Evolutionary conservation across 2,329 filamentous ascomycete species (phyloP).

Genomic region (Colletotrichum godetiae): DNA sequence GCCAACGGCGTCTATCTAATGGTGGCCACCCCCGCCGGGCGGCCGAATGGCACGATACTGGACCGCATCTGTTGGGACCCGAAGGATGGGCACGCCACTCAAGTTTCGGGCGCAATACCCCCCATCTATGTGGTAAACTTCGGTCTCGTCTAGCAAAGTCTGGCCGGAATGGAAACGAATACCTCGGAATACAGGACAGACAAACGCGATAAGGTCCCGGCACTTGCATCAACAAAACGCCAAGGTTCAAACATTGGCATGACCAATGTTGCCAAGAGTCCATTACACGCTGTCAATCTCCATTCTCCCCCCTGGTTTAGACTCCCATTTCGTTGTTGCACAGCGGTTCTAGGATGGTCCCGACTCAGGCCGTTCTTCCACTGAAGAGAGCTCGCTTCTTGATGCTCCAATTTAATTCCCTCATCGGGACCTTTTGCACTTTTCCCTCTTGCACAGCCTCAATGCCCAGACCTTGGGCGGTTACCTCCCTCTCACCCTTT

Average conservation of each 20-base stretch:
- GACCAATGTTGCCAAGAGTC: constrained; percentile 14
- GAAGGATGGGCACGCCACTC: constrained; percentile 25
- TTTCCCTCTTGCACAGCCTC: constrained; percentile 34
- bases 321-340: constrained; percentile 13
- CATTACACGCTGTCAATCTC: constrained; percentile 9
- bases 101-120: constrained; percentile 23
- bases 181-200: background rate
- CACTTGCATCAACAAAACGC: constrained; percentile 24
- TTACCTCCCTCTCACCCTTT: constrained; percentile 24
- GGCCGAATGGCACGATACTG: background rate
- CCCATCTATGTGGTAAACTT: constrained; percentile 5
- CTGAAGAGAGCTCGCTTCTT: constrained; percentile 24
- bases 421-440: constrained; percentile 31
- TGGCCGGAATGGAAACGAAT: background rate
- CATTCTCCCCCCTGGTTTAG: constrained; percentile 22
- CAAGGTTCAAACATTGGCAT: constrained; percentile 17
- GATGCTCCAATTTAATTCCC: constrained; percentile 32
- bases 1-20: constrained; percentile 20
- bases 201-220: constrained; percentile 21
- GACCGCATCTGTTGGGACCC: constrained; percentile 11
- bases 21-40: constrained; percentile 10
- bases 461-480: constrained; percentile 34
- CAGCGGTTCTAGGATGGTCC: constrained; percentile 25
- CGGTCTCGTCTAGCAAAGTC: constrained; percentile 1
- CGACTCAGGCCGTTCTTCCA: constrained; percentile 23